Evolutionary conservation across 2,329 filamentous ascomycete genomes (phyloP).

Genomic region (Ophiostoma angusticollis): DNA sequence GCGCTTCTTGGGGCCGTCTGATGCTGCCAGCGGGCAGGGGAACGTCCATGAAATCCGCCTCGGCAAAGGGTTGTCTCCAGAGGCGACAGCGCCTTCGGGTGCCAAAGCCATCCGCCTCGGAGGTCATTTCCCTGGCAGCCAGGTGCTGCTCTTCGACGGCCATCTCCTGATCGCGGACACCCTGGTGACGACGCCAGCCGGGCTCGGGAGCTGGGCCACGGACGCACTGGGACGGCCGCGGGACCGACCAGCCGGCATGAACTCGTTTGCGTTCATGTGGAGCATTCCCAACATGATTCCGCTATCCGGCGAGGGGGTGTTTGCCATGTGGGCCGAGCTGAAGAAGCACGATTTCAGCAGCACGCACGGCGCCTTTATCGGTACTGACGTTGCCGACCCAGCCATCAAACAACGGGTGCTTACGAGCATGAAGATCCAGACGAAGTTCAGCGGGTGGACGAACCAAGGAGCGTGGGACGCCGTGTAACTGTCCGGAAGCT

Average conservation of each 20-base stretch:
- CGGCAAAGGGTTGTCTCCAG: constrained; percentile 5
- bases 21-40: constrained; percentile 23
- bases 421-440: constrained; percentile 66
- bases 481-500: too few relatives aligned
- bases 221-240: constrained; percentile 27
- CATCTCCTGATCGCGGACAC: constrained; percentile 67
- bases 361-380: constrained; percentile 55
- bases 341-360: constrained; percentile 48
- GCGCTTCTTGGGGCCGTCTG: constrained; percentile 21
- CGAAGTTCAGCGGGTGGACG: constrained; percentile 35
- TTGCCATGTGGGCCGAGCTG: constrained; percentile 57
- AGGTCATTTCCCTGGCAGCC: constrained; percentile 67
- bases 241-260: constrained; percentile 29
- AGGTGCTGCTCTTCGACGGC: constrained; percentile 49
- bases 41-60: constrained; percentile 25
- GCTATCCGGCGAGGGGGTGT: constrained; percentile 48
- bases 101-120: constrained; percentile 54
- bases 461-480: constrained; percentile 20
- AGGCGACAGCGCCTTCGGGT: constrained; percentile 25
- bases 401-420: constrained; percentile 52
- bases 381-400: constrained; percentile 44
- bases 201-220: constrained; percentile 33
- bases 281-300: constrained; percentile 66
- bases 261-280: constrained; percentile 61
- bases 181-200: constrained; percentile 55